These are phyloP conservation scores for Eucalyptus globulus DNA, from an alignment of 345 rosid genomes.

Conservation along the genomic window DNA sequence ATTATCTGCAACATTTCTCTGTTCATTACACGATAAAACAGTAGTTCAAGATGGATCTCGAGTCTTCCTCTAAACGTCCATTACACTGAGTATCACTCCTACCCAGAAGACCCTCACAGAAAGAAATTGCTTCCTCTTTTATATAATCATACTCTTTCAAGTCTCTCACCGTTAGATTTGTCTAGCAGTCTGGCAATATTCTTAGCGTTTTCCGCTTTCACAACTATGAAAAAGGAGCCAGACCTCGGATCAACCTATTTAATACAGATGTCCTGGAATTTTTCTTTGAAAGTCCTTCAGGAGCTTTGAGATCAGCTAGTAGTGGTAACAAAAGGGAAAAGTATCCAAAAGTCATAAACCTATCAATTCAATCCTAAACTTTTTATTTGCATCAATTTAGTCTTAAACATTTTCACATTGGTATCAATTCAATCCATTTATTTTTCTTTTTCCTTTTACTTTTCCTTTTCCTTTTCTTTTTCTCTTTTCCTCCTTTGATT, in stretches of 20 bases:
- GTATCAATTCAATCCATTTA: fast-evolving
- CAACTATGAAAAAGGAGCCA: background rate
- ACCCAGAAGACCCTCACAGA: background rate
- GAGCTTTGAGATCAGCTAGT: background rate
- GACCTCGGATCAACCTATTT: background rate
- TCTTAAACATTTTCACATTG: no score
- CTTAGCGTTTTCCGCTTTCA: background rate
- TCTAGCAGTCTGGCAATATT: no score
- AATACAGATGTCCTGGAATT: background rate
- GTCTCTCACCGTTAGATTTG: background rate
- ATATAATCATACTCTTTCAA: background rate
- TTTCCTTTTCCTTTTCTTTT: no score
- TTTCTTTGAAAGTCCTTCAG: background rate
- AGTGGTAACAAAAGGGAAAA: background rate
- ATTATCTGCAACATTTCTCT: background rate
- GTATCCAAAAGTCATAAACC: fast-evolving
- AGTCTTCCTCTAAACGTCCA: background rate
- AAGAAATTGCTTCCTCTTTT: background rate
- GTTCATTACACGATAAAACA: background rate
- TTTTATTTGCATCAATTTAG: no score
- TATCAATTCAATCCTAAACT: no score
- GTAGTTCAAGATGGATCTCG: background rate
- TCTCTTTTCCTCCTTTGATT: no score
- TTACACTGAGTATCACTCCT: background rate
- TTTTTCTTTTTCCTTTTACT: no score